Conservation (phyloP, 1,284 basidiomycete genomes). For the Neonothopanus nambi region DNA sequence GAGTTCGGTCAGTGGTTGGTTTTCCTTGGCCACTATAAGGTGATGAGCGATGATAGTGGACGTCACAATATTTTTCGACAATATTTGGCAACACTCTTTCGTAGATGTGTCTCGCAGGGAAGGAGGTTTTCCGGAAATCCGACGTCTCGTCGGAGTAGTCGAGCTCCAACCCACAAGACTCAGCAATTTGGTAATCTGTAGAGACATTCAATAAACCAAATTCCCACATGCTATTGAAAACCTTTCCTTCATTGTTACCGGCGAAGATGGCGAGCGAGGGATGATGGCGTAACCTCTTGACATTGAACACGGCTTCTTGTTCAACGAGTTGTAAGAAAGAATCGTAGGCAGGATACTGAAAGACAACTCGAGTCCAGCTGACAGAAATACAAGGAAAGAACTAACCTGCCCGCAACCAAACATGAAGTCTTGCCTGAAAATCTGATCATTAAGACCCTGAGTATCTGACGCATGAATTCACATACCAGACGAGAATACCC, state of each 20-base stretch:
- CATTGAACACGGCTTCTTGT: constrained; percentile 71
- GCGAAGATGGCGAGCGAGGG: constrained; percentile 85
- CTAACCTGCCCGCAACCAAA: constrained; percentile 79
- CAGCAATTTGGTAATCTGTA: constrained; percentile 80
- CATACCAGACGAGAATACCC: constrained; percentile 9
- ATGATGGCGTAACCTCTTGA: constrained; percentile 74
- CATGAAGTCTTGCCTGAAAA: constrained; percentile 90
- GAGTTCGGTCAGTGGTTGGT: constrained; percentile 68
- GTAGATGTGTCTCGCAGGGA: constrained; percentile 87
- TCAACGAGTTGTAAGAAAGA: constrained; percentile 66
- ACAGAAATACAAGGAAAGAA: background rate
- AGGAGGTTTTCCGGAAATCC: constrained; percentile 80
- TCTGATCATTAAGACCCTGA: constrained; percentile 45
- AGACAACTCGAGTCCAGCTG: background rate
- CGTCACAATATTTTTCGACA: constrained; percentile 62
- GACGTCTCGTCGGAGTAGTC: constrained; percentile 82
- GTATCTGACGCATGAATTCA: constrained; percentile 1
- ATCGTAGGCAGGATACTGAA: constrained; percentile 75
- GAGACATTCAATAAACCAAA: background rate
- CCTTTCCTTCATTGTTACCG: constrained; percentile 83
- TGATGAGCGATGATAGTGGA: constrained; percentile 81
- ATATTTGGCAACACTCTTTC: constrained; percentile 78
- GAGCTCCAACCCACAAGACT: constrained; percentile 71
- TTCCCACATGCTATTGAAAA: background rate
- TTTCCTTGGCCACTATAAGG: constrained; percentile 85